Conservation (phyloP, 192 early-diverging fungal genomes). For the Coemansia furcata region DNA sequence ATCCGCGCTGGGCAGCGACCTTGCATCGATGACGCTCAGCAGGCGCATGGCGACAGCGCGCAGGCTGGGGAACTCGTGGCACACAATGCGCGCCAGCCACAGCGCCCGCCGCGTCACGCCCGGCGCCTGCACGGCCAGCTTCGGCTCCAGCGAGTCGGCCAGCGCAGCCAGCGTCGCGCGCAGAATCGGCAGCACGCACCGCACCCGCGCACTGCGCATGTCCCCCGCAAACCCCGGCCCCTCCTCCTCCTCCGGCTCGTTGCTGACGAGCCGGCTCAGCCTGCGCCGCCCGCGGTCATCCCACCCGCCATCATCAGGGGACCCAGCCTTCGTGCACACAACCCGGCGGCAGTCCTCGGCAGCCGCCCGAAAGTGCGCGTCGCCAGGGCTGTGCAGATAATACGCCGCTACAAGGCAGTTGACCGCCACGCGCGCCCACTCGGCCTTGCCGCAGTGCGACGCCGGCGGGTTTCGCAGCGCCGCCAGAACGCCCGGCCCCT, state of each 20-base stretch:
- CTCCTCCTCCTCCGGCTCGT: background rate
- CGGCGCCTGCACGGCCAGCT: constrained; percentile 29
- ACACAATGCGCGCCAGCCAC: constrained; percentile 35
- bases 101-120: constrained; percentile 16
- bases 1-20: constrained; percentile 12
- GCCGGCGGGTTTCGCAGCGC: background rate
- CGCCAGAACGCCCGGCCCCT: background rate
- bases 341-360: background rate
- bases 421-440: constrained; percentile 11
- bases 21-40: constrained; percentile 13
- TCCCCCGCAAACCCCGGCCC: constrained; percentile 1
- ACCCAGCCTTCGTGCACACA: background rate
- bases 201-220: constrained; percentile 18
- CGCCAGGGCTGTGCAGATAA: constrained; percentile 6
- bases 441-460: background rate
- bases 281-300: background rate
- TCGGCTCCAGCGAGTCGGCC: constrained; percentile 28
- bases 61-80: constrained; percentile 22
- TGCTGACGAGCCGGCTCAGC: background rate
- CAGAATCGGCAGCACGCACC: constrained; percentile 21
- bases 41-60: constrained; percentile 30
- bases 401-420: constrained; percentile 23
- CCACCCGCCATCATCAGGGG: background rate
- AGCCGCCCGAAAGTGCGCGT: constrained; percentile 29
- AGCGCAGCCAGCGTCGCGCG: constrained; percentile 6